Evolutionary conservation across 164 flowering plant species (phyloP).

Genomic region (Houttuynia cordata): DNA sequence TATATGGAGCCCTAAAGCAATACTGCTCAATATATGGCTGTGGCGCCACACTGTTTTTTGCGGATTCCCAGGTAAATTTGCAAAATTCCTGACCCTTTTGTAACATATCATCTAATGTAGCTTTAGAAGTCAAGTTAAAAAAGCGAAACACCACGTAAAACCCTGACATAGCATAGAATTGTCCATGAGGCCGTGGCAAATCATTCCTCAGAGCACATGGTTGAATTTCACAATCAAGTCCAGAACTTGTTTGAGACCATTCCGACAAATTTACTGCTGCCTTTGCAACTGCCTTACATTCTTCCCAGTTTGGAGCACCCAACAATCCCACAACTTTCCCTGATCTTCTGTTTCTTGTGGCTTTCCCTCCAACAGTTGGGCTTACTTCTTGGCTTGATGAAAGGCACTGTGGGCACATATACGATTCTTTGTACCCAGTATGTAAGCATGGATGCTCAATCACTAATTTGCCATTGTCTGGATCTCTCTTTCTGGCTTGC

Average conservation of each 20-base stretch:
- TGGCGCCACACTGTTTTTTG: slow-evolving; percentile 71
- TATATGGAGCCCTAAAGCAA: slow-evolving; percentile 94
- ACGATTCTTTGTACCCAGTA: slow-evolving; percentile 61
- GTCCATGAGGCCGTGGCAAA: slow-evolving; percentile 65
- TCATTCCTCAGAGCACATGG: slow-evolving; percentile 72
- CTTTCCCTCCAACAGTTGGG: slow-evolving; percentile 31
- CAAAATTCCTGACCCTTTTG: slow-evolving; percentile 83
- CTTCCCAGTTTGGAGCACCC: slow-evolving; percentile 82
- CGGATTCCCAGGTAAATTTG: slow-evolving; percentile 68
- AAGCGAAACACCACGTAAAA: slow-evolving; percentile 89
- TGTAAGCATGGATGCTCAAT: slow-evolving; percentile 87
- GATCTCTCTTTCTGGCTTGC: slow-evolving; percentile 19
- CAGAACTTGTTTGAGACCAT: slow-evolving; percentile 60
- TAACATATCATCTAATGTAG: slow-evolving; percentile 74
- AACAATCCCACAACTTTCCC: slow-evolving; percentile 42
- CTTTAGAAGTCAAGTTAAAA: slow-evolving; percentile 69
- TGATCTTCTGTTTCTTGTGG: slow-evolving; percentile 29
- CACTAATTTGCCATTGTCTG: slow-evolving; percentile 39
- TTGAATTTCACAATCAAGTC: slow-evolving; percentile 68
- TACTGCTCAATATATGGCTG: slow-evolving; percentile 97
- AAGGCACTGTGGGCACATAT: slow-evolving; percentile 59
- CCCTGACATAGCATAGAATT: slow-evolving; percentile 89
- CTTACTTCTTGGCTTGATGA: slow-evolving; percentile 37
- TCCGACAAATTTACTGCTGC: slow-evolving; percentile 74
- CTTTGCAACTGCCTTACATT: slow-evolving; percentile 74